A percentile compares a stretch with the other conserved stretches of the same genome.
These are phyloP conservation scores for Suillus placidus DNA, from an alignment of 768 basidiomycete genomes.

Conservation along the genomic window DNA sequence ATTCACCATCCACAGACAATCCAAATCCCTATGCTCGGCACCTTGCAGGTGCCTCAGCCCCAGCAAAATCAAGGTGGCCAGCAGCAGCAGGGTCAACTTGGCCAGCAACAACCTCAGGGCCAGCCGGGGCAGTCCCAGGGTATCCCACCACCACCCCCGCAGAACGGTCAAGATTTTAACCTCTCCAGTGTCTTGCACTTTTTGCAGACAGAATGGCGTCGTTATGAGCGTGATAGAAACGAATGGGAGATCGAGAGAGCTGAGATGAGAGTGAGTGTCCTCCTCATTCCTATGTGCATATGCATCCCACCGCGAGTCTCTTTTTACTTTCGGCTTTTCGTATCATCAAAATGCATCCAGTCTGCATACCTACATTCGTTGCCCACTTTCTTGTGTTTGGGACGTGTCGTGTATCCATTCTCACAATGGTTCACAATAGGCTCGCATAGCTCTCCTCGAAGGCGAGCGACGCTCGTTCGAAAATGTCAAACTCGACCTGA, in stretches of 20 bases:
- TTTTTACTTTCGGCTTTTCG: constrained; percentile 3
- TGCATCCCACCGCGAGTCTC: neutral
- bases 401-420: constrained; percentile 31
- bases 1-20: constrained; percentile 46
- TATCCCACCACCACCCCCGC: constrained; percentile 76
- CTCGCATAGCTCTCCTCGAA: constrained; percentile 95
- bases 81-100: constrained; percentile 46
- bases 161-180: constrained; percentile 90
- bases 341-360: neutral
- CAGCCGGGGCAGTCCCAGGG: constrained; percentile 56
- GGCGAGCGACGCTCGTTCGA: constrained; percentile 97
- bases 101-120: constrained; percentile 49
- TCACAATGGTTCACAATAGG: constrained; percentile 48
- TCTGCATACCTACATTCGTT: constrained; percentile 2
- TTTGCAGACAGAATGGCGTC: constrained; percentile 96
- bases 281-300: neutral
- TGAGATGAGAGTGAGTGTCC: constrained; percentile 88
- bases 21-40: constrained; percentile 72
- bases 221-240: constrained; percentile 97
- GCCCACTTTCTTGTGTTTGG: constrained; percentile 20
- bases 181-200: constrained; percentile 96
- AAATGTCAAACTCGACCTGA: constrained; percentile 93
- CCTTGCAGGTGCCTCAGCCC: constrained; percentile 64
- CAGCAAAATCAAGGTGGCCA: constrained; percentile 48
- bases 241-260: constrained; percentile 99